phyloP scores from a whole-genome alignment of 345 rosid species.

The Acer yangbiense region DNA sequence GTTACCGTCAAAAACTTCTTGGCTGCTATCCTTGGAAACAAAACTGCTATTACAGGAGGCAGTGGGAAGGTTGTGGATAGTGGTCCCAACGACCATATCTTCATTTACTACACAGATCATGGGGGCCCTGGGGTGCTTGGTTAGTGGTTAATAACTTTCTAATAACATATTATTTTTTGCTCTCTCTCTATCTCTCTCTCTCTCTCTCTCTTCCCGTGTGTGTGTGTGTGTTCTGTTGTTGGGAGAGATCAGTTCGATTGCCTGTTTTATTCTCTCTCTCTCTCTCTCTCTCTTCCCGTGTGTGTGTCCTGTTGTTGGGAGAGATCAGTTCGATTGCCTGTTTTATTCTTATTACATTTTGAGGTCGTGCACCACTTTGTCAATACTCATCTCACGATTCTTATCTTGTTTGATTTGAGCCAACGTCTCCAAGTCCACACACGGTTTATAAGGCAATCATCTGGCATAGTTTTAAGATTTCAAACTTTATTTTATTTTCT shows the following conservation, averaged over 20 bases:
- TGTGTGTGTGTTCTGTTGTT: background rate
- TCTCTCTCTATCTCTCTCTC: background rate
- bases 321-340: background rate
- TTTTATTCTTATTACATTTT: background rate
- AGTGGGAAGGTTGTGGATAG: constrained; percentile 93
- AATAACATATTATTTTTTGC: background rate
- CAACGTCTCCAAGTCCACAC: background rate
- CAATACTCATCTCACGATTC: background rate
- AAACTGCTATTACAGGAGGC: constrained; percentile 76
- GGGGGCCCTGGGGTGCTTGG: constrained; percentile 98
- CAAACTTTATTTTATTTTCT: too few species aligned
- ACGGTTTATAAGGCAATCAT: background rate
- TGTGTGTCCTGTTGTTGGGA: background rate
- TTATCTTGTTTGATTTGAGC: background rate
- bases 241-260: background rate
- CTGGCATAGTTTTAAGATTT: background rate
- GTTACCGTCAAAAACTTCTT: constrained; percentile 75
- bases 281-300: background rate
- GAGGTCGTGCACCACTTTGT: background rate
- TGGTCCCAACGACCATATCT: constrained; percentile 91
- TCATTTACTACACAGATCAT: constrained; percentile 82
- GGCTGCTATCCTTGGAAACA: constrained; percentile 84
- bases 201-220: background rate
- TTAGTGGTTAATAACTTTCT: constrained; percentile 39
- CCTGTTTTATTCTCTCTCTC: background rate